Percentiles rank a stretch among this genome's conserved stretches.
phyloP scores from a whole-genome alignment of 2,329 filamentous ascomycete species.

The Dactylonectria macrodidyma region DNA sequence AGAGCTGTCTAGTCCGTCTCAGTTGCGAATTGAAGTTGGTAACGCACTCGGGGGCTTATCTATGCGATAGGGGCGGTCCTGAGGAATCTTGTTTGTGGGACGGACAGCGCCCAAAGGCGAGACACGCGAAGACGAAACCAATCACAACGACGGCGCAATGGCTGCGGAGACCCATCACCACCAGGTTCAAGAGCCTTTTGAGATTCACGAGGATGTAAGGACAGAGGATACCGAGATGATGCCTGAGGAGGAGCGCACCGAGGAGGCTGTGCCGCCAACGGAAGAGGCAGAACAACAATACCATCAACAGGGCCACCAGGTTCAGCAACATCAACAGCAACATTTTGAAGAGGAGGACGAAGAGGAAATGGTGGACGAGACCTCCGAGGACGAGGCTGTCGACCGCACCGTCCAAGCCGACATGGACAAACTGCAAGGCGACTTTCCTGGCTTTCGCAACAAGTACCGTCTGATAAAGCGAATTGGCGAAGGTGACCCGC shows the following conservation, averaged over 20 bases:
- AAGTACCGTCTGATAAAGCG: slow-evolving; percentile 94
- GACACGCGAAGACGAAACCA: slow-evolving; percentile 21
- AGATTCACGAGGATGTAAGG: slow-evolving; percentile 65
- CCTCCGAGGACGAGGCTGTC: slow-evolving; percentile 73
- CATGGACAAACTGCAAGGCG: slow-evolving; percentile 86
- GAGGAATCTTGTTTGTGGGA: slow-evolving; percentile 20
- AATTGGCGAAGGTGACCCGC: slow-evolving; percentile 87
- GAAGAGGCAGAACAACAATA: slow-evolving; percentile 47
- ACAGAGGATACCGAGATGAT: slow-evolving; percentile 68
- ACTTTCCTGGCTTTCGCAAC: slow-evolving; percentile 86
- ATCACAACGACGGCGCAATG: slow-evolving; percentile 36
- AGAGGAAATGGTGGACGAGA: slow-evolving; percentile 58
- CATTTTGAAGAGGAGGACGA: slow-evolving; percentile 52
- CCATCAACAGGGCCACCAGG: slow-evolving; percentile 27
- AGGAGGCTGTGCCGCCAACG: slow-evolving; percentile 41
- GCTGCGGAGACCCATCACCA: slow-evolving; percentile 40
- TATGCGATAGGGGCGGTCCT: slow-evolving; percentile 5
- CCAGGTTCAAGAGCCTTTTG: slow-evolving; percentile 57
- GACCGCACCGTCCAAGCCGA: slow-evolving; percentile 83
- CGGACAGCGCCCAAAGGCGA: slow-evolving; percentile 13
- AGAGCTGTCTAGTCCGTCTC: neutral
- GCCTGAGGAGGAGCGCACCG: slow-evolving; percentile 56
- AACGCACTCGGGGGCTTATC: slow-evolving; percentile 2
- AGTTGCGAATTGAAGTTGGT: slow-evolving; percentile 9
- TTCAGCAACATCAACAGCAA: slow-evolving; percentile 33